phyloP scores from a whole-genome alignment of 495 filamentous ascomycete species.

The Delitschia confertaspora region DNA sequence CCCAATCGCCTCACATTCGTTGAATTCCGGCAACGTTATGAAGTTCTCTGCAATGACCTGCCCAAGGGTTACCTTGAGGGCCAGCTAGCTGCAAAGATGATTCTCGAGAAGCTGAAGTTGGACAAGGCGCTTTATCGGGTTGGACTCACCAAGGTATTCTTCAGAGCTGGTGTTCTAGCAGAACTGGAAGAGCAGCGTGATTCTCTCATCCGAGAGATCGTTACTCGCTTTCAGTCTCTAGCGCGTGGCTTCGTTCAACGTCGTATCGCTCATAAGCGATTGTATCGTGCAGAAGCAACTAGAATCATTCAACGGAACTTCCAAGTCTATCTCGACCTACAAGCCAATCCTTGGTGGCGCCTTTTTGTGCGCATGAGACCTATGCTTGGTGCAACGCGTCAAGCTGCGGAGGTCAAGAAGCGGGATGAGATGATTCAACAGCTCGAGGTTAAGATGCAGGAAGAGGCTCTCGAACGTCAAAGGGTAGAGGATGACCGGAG shows the following conservation, averaged over 20 bases:
- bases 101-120: conserved; percentile 81
- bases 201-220: conserved; percentile 80
- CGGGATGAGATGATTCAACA: conserved; percentile 86
- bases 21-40: conserved; percentile 93
- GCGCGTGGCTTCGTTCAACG: conserved; percentile 84
- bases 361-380: conserved; percentile 95
- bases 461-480: conserved; percentile 63
- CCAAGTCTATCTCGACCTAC: conserved; percentile 76
- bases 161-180: conserved; percentile 89
- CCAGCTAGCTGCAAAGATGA: conserved; percentile 71
- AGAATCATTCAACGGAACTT: conserved; percentile 93
- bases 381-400: conserved; percentile 80
- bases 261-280: conserved; percentile 76
- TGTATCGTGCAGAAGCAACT: conserved; percentile 91
- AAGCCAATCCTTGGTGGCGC: conserved; percentile 92
- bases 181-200: conserved; percentile 95
- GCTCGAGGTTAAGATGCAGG: conserved; percentile 72
- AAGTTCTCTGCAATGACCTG: conserved; percentile 86
- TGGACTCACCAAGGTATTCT: conserved; percentile 96
- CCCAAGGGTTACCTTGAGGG: conserved; percentile 88
- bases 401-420: conserved; percentile 84
- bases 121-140: conserved; percentile 84
- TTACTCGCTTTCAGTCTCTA: conserved; percentile 87
- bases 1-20: conserved; percentile 87
- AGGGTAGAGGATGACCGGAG: conserved; percentile 86